These are phyloP conservation scores for Immersiella caudata DNA, from an alignment of 495 filamentous ascomycete genomes.

Conservation along the genomic window DNA sequence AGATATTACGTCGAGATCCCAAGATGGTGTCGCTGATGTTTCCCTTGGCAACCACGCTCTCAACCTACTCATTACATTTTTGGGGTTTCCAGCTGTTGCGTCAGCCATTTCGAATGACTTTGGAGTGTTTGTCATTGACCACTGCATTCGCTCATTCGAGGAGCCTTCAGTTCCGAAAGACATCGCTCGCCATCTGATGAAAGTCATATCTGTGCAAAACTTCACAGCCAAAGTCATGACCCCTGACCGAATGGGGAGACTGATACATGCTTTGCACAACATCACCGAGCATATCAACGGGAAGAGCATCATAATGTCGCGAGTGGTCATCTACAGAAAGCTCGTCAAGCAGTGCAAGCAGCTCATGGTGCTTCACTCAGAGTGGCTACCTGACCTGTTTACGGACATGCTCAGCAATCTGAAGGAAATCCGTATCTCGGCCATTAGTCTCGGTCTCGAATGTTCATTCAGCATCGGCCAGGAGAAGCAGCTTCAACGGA, in stretches of 20 bases:
- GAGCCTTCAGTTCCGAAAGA: constrained; percentile 66
- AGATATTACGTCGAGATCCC: constrained; percentile 64
- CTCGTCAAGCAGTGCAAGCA: constrained; percentile 68
- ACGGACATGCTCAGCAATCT: constrained; percentile 75
- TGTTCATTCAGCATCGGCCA: constrained; percentile 65
- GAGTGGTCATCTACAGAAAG: constrained; percentile 74
- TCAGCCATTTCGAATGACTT: constrained; percentile 73
- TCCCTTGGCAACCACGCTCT: constrained; percentile 75
- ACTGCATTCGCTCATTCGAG: constrained; percentile 69
- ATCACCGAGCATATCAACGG: constrained; percentile 76
- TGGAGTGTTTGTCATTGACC: constrained; percentile 75
- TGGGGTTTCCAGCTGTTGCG: constrained; percentile 67
- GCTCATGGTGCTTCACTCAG: constrained; percentile 63
- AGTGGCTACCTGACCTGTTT: constrained; percentile 84
- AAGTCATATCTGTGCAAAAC: constrained; percentile 73
- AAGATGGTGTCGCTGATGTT: constrained; percentile 56
- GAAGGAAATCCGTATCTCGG: constrained; percentile 73
- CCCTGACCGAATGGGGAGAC: constrained; percentile 61
- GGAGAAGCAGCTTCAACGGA: constrained; percentile 64
- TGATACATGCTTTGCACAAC: constrained; percentile 68
- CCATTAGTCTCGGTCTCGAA: constrained; percentile 71
- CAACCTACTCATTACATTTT: constrained; percentile 70
- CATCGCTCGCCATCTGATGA: constrained; percentile 73
- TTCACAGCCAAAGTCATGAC: constrained; percentile 77
- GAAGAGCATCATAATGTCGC: constrained; percentile 71